These are phyloP conservation scores for Serpula lacrymans DNA, from an alignment of 768 basidiomycete genomes.

Conservation along the genomic window DNA sequence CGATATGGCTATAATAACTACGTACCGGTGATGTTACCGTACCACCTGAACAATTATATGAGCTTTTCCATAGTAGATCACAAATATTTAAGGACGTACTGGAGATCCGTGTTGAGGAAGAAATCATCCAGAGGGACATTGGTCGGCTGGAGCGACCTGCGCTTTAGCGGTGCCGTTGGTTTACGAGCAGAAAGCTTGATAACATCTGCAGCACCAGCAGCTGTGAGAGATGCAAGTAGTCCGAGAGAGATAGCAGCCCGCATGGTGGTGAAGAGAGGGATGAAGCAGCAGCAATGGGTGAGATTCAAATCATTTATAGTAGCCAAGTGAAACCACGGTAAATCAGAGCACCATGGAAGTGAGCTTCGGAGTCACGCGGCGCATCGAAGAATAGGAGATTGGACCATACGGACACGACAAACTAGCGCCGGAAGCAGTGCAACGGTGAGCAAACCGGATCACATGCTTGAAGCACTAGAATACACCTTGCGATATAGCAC, in stretches of 20 bases:
- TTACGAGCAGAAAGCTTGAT: background rate
- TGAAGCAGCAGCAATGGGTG: background rate
- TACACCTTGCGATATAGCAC: too few relatives aligned
- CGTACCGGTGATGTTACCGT: constrained; percentile 46
- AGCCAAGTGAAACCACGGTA: too few relatives aligned
- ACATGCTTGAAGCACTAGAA: too few relatives aligned
- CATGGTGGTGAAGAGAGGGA: too few relatives aligned
- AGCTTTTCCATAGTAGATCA: constrained; percentile 2
- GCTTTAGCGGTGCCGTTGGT: background rate
- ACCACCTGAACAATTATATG: constrained; percentile 39
- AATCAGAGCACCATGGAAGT: too few relatives aligned
- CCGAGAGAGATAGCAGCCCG: background rate
- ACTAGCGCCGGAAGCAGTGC: too few relatives aligned
- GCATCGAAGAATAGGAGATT: too few relatives aligned
- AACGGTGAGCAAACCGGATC: too few relatives aligned
- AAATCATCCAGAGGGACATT: constrained; percentile 48
- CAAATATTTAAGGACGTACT: constrained; percentile 33
- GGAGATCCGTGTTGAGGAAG: constrained; percentile 56
- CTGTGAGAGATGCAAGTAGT: background rate
- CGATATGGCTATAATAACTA: constrained; percentile 2
- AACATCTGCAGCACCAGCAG: background rate
- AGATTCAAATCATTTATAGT: background rate
- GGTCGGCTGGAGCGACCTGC: constrained; percentile 20
- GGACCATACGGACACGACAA: too few relatives aligned
- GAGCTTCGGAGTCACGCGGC: too few relatives aligned